These are phyloP conservation scores for Colletotrichum sp. DNA, from an alignment of 2,329 filamentous ascomycete species.

Conservation along the genomic window DNA sequence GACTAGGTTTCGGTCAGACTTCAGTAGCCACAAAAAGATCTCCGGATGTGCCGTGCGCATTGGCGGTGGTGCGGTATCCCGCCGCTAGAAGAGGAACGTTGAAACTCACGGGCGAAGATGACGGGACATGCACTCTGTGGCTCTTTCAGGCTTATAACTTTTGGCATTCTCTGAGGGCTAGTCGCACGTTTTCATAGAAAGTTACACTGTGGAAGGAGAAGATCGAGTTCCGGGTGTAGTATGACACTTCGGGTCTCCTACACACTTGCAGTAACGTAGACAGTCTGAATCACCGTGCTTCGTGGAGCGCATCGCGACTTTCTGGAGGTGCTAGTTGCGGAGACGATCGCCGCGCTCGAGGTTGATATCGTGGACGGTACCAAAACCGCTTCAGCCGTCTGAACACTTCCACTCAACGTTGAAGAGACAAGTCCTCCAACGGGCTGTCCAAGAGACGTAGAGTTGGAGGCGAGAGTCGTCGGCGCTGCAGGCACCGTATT, in stretches of 20 bases:
- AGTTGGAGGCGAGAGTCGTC: not conserved
- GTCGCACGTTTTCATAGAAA: not conserved
- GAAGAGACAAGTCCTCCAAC: not conserved
- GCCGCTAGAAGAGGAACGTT: not conserved
- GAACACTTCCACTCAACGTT: not conserved
- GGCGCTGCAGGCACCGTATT: not conserved
- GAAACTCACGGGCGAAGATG: not conserved
- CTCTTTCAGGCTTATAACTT: not conserved
- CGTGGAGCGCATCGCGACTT: not conserved
- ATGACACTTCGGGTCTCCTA: not conserved
- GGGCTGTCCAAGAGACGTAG: not conserved
- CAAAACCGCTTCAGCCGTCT: not conserved
- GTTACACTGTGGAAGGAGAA: not conserved
- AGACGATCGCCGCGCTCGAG: not conserved
- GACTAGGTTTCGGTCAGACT: not conserved
- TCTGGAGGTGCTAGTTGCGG: not conserved
- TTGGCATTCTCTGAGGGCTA: not conserved
- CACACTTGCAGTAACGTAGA: not conserved
- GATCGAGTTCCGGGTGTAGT: not conserved
- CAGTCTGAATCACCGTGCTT: not conserved
- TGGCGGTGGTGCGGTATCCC: not conserved
- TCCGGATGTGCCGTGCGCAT: not conserved
- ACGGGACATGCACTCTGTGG: not conserved
- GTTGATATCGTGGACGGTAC: not conserved
- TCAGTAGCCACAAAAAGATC: not conserved